Percentiles rank a stretch among this genome's conserved stretches.
Conservation (phyloP, 2,329 filamentous ascomycete species). For the Lojkania enalia region DNA sequence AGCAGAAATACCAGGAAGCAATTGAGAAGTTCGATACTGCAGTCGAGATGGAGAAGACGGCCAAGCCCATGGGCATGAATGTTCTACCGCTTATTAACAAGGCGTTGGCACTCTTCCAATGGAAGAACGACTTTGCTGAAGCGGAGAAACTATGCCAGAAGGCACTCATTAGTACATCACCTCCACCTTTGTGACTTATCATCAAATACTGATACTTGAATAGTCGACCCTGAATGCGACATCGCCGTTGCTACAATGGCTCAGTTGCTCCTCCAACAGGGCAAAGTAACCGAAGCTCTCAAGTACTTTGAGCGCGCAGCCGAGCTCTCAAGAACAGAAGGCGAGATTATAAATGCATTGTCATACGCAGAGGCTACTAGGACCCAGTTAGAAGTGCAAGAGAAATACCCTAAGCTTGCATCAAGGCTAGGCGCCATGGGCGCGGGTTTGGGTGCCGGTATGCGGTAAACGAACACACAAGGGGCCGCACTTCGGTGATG, state of each 20-base stretch:
- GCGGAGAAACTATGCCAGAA: constrained; percentile 97
- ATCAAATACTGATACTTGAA: constrained; percentile 13
- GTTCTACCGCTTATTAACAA: constrained; percentile 98
- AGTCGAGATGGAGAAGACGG: constrained; percentile 97
- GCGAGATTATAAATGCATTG: constrained; percentile 92
- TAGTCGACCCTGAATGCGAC: constrained; percentile 97
- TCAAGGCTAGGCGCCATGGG: constrained; percentile 53
- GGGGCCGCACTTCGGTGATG: not conserved
- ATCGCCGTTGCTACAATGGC: constrained; percentile 99
- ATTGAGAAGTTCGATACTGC: constrained; percentile 98
- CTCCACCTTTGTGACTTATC: constrained; percentile 39
- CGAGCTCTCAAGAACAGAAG: constrained; percentile 90
- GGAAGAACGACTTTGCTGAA: constrained; percentile 94
- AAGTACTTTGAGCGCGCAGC: constrained; percentile 97
- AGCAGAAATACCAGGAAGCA: constrained; percentile 92
- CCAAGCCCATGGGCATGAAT: constrained; percentile 94
- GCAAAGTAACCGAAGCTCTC: constrained; percentile 92
- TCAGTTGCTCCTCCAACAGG: constrained; percentile 94
- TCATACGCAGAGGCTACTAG: constrained; percentile 96
- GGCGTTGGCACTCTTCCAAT: constrained; percentile 93
- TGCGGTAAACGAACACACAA: constrained; percentile 30
- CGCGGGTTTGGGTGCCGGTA: constrained; percentile 32
- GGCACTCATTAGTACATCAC: constrained; percentile 72
- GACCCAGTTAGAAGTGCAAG: constrained; percentile 78
- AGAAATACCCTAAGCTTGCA: constrained; percentile 58